phyloP scores from a whole-genome alignment of 1,284 basidiomycete species.

The Sanghuangporus sanghuang region DNA sequence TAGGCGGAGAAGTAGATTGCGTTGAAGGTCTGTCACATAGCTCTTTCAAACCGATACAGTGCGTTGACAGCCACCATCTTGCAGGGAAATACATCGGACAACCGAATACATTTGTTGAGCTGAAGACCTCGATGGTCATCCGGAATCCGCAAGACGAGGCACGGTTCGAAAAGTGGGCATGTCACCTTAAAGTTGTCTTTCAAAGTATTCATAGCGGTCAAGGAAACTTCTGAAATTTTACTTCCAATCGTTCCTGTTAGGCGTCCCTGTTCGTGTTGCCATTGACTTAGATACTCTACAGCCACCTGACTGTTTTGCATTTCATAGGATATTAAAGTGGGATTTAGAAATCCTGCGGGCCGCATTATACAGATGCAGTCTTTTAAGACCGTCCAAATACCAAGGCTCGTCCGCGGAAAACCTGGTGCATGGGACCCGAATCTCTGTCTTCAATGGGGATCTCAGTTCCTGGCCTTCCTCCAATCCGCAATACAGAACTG shows the following conservation, averaged over 20 bases:
- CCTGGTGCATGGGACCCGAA: constrained; percentile 75
- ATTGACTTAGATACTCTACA: neutral
- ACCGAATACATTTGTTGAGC: constrained; percentile 74
- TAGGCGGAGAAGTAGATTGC: constrained; percentile 96
- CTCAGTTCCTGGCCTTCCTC: constrained; percentile 56
- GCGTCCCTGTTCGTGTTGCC: constrained; percentile 66
- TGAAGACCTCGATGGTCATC: constrained; percentile 89
- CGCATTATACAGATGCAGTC: constrained; percentile 54
- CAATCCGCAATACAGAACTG: constrained; percentile 23
- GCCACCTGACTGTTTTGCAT: neutral
- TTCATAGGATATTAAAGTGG: constrained; percentile 78
- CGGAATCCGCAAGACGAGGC: constrained; percentile 62
- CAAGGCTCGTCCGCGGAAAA: constrained; percentile 70
- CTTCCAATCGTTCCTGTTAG: constrained; percentile 91
- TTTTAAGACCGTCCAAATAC: constrained; percentile 70
- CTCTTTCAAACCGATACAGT: neutral
- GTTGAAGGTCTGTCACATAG: constrained; percentile 52
- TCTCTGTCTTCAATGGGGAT: constrained; percentile 71
- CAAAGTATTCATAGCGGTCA: constrained; percentile 18
- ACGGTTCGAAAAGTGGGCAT: constrained; percentile 76
- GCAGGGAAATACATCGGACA: constrained; percentile 53
- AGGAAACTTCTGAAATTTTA: constrained; percentile 94
- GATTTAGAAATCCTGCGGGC: constrained; percentile 83
- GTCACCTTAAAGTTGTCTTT: neutral
- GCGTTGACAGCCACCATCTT: neutral